Evolutionary conservation across 257 asterid species (phyloP), one percentile per base, ranked within the genome.

Genomic region (Lithospermum erythrorhizon): DNA sequence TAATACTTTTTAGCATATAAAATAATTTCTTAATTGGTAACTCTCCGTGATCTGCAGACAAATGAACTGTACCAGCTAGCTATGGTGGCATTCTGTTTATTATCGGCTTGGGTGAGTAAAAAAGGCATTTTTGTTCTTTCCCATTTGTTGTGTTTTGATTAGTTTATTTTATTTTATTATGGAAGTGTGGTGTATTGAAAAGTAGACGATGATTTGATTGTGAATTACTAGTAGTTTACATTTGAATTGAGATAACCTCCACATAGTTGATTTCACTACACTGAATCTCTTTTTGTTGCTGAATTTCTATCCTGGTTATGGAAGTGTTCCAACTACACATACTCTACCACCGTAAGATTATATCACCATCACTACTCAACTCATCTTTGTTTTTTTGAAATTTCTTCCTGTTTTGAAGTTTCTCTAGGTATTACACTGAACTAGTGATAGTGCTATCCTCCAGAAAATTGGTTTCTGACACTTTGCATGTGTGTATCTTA

Each of bases 41-140:
- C 57, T 69, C 67, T 9, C 66, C 61, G 75, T 75, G 71, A 72
- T 81, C 67, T 63, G 53, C 71, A 90, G 97, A 83, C 96, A 63
- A 87, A 83, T 75, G 97, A 90, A 77, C 91, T 91, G 53, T 91
- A 83, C 64, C 98, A 91, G 79, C 86, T 91, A 64, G 94, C 95
- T 70, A 84, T 85, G 30, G 96, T 91, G 79, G 96, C 98, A 10
- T 88, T 91, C 81, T 91, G 98, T 85, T 70, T 91, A 76, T 75
- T 88, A 77, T 82, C 88, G 32, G 98, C 96, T 74, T 90, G 95
- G 96, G 96, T 90, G 77, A 85, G 93, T 64, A 54, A 61, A 62
- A 61, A 54, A 57, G 16, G 8, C 49, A 41, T 14, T 41, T 53
- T 14, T 60, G 13, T 22, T 30, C 16, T 41, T 6, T 59, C 58